phyloP scores from a whole-genome alignment of 164 flowering plant species.

The Paratinospora sagittata region DNA sequence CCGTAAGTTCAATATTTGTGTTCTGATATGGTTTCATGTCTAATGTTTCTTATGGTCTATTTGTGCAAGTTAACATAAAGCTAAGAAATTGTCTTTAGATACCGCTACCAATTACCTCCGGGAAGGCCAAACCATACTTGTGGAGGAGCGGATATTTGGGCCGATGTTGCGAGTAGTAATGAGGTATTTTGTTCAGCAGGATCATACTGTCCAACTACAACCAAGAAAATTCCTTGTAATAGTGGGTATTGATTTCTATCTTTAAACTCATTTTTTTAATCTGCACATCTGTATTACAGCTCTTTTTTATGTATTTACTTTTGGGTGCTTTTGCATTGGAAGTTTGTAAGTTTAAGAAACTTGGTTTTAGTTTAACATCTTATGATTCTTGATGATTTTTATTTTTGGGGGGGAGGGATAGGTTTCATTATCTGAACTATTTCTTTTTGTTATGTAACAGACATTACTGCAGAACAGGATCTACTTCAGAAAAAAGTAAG shows the following conservation, averaged over 20 bases:
- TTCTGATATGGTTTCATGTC: not conserved
- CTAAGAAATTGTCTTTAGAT: slow-evolving; percentile 36
- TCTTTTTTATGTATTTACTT: not conserved
- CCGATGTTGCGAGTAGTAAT: slow-evolving; percentile 41
- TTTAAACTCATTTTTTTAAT: slow-evolving; percentile 1
- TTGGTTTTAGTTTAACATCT: not conserved
- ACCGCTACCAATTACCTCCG: slow-evolving; percentile 67
- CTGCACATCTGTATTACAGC: not conserved
- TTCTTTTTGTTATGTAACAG: slow-evolving; percentile 28
- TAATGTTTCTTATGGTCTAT: slow-evolving; percentile 2
- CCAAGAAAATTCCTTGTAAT: slow-evolving; percentile 39
- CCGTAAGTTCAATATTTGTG: slow-evolving; percentile 51
- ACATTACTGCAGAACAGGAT: slow-evolving; percentile 70
- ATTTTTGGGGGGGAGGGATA: not conserved
- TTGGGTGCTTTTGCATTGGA: not conserved
- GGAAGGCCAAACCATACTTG: slow-evolving; percentile 62
- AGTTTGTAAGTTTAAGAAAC: not conserved
- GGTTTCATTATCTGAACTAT: slow-evolving; percentile 13
- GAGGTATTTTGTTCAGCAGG: slow-evolving; percentile 72
- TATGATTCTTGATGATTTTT: not conserved
- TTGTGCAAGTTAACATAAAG: slow-evolving; percentile 6
- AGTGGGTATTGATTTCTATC: slow-evolving; percentile 49
- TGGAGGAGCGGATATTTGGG: slow-evolving; percentile 83
- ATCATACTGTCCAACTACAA: slow-evolving; percentile 71
- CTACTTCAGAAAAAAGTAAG: slow-evolving; percentile 54